These are phyloP conservation scores for Candida pseudocylindracea DNA, from an alignment of 1,139 yeast genomes.

Conservation along the genomic window DNA sequence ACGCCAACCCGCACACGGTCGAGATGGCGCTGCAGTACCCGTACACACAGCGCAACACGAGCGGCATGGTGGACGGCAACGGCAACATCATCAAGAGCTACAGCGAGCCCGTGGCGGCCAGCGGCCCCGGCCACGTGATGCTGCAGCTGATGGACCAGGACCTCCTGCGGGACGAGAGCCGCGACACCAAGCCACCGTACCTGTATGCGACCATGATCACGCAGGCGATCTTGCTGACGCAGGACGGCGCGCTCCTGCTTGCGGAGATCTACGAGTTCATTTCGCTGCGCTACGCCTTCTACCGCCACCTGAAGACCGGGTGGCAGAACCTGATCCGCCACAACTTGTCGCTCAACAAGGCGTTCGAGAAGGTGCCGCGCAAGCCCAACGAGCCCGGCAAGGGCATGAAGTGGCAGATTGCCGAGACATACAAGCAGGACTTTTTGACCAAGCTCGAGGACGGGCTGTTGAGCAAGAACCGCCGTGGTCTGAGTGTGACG, in stretches of 20 bases:
- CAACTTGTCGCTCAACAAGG: constrained; percentile 60
- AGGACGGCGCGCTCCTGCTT: constrained; percentile 72
- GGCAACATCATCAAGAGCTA: too few relatives aligned
- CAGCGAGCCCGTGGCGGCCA: constrained; percentile 10
- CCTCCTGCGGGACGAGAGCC: constrained; percentile 72
- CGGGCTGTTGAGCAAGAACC: constrained; percentile 50
- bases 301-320: constrained; percentile 84
- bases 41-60: too few relatives aligned
- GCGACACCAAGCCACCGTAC: constrained; percentile 89
- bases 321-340: constrained; percentile 73
- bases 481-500: constrained; percentile 63
- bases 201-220: constrained; percentile 97
- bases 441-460: constrained; percentile 58
- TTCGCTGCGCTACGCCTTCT: constrained; percentile 68
- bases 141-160: constrained; percentile 36
- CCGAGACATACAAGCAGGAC: constrained; percentile 66
- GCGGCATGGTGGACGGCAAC: too few relatives aligned
- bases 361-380: constrained; percentile 88
- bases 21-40: neutral
- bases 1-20: too few relatives aligned
- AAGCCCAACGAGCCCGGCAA: constrained; percentile 94
- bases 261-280: constrained; percentile 91
- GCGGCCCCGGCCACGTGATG: constrained; percentile 6
- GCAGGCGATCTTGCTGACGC: constrained; percentile 78
- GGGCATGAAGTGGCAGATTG: constrained; percentile 98